Evolutionary conservation across 2,329 filamentous ascomycete genomes (phyloP), one percentile per base, ranked within the genome.

Genomic region (Triangularia setosa): DNA sequence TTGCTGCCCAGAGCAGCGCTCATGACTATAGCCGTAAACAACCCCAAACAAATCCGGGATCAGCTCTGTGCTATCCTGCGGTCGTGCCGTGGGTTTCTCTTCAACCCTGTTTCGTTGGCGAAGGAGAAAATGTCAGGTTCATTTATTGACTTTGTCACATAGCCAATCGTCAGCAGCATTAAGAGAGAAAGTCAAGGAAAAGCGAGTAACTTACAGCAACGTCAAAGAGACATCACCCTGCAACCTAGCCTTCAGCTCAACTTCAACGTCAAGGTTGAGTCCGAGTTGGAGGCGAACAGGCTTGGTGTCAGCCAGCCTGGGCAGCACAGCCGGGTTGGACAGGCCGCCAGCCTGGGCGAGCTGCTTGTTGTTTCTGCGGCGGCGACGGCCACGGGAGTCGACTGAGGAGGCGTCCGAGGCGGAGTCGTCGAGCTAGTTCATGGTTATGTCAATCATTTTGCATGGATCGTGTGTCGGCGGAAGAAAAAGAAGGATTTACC

Each of bases 191-290:
- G 35, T 40, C 16, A 40, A 59, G 33, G 27, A 44, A 24, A 25
- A 58, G 24, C 30, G 4, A 14, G 3, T 6, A 4, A 74, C 78
- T 74, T 82, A 92, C 90, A 90, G 85, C 71, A 92, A 79, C 62
- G 84, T 86, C 67, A 92, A 75, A 2, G 88, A 91, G 68, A 93
- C 75, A 78, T 93, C 90, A 68, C 90, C 90, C 70, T 91, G 85
- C 64, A 93, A 90, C 75, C 86, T 88, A n/a, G 90, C 90, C 80
- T 92, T 92, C 64, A 93, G 79, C 76, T 92, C 86, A 69, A 93
- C 87, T 76, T 93, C 89, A 58, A 92, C 83, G 68, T 93, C 89
- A 64, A 93, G 78, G 76, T 93, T 92, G 44, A 76, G 69, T 4
- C 74, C 72, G 21, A 75, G 71, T 68, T 73, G 70, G 35, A 75